Evolutionary conservation across 306 rosid genomes (phyloP), one percentile per base, ranked within the genome.

Genomic region (Gillenia trifoliata): DNA sequence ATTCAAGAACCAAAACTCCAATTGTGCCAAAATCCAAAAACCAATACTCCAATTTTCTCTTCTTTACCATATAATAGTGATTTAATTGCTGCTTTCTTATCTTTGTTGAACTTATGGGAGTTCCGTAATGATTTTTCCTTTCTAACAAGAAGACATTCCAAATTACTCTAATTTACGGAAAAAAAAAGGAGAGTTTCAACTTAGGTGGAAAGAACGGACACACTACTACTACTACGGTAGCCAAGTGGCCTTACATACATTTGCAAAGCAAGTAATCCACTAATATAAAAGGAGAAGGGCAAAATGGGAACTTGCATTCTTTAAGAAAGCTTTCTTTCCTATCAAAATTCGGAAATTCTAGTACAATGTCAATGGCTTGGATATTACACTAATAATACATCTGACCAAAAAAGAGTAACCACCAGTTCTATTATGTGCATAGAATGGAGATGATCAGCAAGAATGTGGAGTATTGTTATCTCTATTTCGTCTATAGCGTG

Each of bases 331-430:
- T 57, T 23, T 71, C 36, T 59, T 71, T 34, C 40, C 45, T 38
- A 56, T 25, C 4, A 71, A 71, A 56, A 74, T n/a, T 19, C 38
- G 47, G 47, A 15, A 30, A 62, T 47, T 62, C 61, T 31, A 33
- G 25, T 74, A 73, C 77, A 74, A 45, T 52, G 68, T 31, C 68
- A 30, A 61, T 47, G 70, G 70, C 55, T 66, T n/a, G 55, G 34
- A 28, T 57, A 6, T 38, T 49, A 19, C 36, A 20, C 41, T 72
- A 41, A 26, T 55, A 36, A 34, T 71, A 57, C 55, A 38, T 38
- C 41, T 60, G 76, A 28, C 57, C 59, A 41, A 43, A 5, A 43
- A 31, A 33, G 16, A 19, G 45, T 33, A 33, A 22, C 3, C 26
- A 33, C n/a, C 68, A 64, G 29, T 65, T 34, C 50, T 22, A 65